Evolutionary conservation across 805 yeast genomes (phyloP).

Genomic region (Ogataea salicorniae): DNA sequence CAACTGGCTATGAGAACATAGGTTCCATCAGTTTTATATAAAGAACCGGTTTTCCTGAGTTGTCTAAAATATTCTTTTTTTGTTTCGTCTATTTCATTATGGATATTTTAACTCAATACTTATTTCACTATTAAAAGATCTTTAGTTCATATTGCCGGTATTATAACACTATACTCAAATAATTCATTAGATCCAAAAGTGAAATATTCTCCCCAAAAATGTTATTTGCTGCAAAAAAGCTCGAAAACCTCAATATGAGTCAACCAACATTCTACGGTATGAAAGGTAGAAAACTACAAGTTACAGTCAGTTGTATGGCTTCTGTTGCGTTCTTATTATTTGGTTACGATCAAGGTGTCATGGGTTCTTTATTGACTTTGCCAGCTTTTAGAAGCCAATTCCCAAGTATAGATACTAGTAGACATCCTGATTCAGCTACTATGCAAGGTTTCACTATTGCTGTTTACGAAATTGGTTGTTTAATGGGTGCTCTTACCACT

Average conservation of each 20-base stretch:
- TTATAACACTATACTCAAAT: no score
- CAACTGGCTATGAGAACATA: no score
- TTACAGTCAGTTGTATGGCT: constrained; percentile 17
- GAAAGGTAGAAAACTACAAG: constrained; percentile 16
- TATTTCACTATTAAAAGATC: no score
- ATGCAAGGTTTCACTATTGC: constrained; percentile 47
- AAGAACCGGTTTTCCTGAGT: no score
- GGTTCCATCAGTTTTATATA: no score
- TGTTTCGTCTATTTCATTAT: no score
- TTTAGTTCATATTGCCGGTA: no score
- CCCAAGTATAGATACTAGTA: constrained; percentile 20
- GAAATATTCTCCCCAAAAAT: neutral
- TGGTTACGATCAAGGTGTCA: constrained; percentile 51
- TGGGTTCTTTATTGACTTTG: constrained; percentile 32
- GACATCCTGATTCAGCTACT: constrained; percentile 28
- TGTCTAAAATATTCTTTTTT: no score
- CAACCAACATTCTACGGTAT: constrained; percentile 11
- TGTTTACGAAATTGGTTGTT: constrained; percentile 46
- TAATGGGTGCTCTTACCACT: constrained; percentile 38
- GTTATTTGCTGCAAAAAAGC: neutral
- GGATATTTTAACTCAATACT: no score
- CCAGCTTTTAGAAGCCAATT: constrained; percentile 19
- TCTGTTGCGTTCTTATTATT: constrained; percentile 36
- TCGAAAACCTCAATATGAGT: neutral
- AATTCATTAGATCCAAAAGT: neutral